A percentile compares a stretch with the other conserved stretches of the same genome.
Conservation (phyloP, 371 early-diverging fungal species). For the Lichtheimia ornata region DNA sequence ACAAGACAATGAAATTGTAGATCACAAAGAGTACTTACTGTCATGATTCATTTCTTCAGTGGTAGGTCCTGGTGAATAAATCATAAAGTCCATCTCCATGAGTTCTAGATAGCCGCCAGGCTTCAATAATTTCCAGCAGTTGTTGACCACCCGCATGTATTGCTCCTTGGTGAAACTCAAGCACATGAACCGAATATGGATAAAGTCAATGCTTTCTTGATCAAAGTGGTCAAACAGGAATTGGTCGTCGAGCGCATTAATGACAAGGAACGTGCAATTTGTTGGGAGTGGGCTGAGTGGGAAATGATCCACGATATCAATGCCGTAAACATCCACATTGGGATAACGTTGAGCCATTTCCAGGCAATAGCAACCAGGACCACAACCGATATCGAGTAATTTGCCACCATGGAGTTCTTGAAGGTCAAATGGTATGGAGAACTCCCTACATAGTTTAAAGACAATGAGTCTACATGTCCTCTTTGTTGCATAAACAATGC, state of each 20-base stretch:
- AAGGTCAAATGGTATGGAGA: constrained; percentile 22
- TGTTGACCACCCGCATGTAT: constrained; percentile 20
- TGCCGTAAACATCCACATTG: constrained; percentile 25
- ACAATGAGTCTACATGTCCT: neutral
- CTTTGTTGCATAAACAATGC: neutral
- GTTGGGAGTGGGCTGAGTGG: constrained; percentile 23
- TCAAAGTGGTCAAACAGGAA: constrained; percentile 6
- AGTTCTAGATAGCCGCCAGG: constrained; percentile 31
- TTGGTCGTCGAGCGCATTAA: constrained; percentile 21
- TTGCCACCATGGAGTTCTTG: constrained; percentile 16
- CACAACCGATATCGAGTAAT: constrained; percentile 46
- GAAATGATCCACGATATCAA: constrained; percentile 25
- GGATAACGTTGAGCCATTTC: constrained; percentile 31
- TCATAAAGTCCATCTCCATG: constrained; percentile 33
- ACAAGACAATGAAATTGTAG: neutral
- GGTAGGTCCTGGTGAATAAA: constrained; percentile 33
- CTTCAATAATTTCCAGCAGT: constrained; percentile 30
- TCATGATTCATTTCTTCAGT: constrained; percentile 29
- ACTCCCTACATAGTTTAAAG: constrained; percentile 22
- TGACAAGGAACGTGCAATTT: constrained; percentile 22
- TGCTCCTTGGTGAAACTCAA: constrained; percentile 26
- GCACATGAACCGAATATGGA: constrained; percentile 37
- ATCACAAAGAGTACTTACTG: constrained; percentile 16
- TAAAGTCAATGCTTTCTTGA: constrained; percentile 19
- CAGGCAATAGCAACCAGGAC: constrained; percentile 46